A percentile compares a stretch with the other conserved stretches of the same genome.
phyloP scores from a whole-genome alignment of 2,329 filamentous ascomycete genomes.

The Pestalotiopsis sp. region DNA sequence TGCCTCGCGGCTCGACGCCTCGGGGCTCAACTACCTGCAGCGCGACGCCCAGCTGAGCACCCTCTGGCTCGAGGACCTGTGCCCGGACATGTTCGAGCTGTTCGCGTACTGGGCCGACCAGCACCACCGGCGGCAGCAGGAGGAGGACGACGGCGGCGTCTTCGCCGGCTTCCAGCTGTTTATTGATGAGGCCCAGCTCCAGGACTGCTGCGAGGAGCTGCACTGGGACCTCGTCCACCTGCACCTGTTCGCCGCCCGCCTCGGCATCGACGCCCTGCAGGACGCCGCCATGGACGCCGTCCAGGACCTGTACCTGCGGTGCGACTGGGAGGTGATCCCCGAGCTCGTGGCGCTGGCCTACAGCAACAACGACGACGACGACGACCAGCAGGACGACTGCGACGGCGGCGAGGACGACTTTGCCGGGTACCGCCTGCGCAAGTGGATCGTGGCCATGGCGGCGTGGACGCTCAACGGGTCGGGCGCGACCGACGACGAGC shows the following conservation, averaged over 20 bases:
- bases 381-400: constrained; percentile 25
- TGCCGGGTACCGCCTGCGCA: constrained; percentile 51
- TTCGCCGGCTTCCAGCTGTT: constrained; percentile 21
- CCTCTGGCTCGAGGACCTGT: constrained; percentile 33
- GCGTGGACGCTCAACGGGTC: constrained; percentile 56
- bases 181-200: constrained; percentile 28
- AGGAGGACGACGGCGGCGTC: constrained; percentile 17
- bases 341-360: constrained; percentile 56
- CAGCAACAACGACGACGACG: constrained; percentile 51
- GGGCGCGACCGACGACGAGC: constrained; percentile 37
- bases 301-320: constrained; percentile 60
- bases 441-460: constrained; percentile 63
- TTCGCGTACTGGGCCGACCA: constrained; percentile 36
- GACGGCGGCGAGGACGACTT: not conserved
- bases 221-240: constrained; percentile 60
- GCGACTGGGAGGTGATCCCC: constrained; percentile 60
- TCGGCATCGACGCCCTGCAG: constrained; percentile 53
- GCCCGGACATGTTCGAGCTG: constrained; percentile 35
- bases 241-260: constrained; percentile 58
- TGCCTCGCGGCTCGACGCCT: constrained; percentile 23
- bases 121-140: constrained; percentile 10
- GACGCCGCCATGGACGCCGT: constrained; percentile 61
- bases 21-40: constrained; percentile 23
- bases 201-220: constrained; percentile 37
- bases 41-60: constrained; percentile 23